Evolutionary conservation across 371 early-diverging fungal genomes (phyloP).

Genomic region (Apophysomyces ossiformis): DNA sequence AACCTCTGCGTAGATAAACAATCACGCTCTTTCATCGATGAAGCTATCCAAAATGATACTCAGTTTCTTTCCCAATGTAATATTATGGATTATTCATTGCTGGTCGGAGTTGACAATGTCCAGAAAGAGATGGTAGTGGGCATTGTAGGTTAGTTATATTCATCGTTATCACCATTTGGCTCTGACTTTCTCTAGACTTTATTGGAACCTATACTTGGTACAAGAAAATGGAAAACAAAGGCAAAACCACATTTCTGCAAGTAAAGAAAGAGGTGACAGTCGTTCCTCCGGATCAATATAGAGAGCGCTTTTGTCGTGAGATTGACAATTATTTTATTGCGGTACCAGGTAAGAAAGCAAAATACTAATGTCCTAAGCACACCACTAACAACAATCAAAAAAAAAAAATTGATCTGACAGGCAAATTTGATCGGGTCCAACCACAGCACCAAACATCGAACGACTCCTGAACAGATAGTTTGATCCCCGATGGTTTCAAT

Average conservation of each 20-base stretch:
- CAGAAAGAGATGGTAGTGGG: conserved; percentile 87
- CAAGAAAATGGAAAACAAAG: conserved; percentile 90
- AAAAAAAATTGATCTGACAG: conserved; percentile 14
- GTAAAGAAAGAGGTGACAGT: conserved; percentile 86
- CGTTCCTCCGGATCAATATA: conserved; percentile 89
- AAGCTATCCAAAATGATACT: conserved; percentile 83
- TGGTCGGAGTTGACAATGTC: conserved; percentile 85
- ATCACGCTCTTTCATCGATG: conserved; percentile 76
- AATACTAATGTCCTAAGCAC: not conserved
- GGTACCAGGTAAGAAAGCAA: conserved; percentile 62
- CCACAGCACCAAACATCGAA: conserved; percentile 8
- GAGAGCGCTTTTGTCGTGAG: conserved; percentile 80
- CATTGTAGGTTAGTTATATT: conserved; percentile 67
- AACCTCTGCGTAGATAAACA: conserved; percentile 64
- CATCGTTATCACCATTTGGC: not conserved
- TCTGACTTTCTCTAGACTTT: conserved; percentile 65
- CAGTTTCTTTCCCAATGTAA: conserved; percentile 82
- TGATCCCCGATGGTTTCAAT: conserved; percentile 4
- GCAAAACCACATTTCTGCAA: conserved; percentile 79
- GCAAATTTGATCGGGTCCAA: conserved; percentile 36
- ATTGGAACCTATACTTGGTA: conserved; percentile 96
- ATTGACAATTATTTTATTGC: conserved; percentile 85
- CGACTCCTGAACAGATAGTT: conserved; percentile 1
- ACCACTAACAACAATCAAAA: not conserved
- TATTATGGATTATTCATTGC: conserved; percentile 94